Percentiles rank a stretch among this genome's conserved stretches.
Evolutionary conservation across 352 stramenopile species (phyloP).

Genomic region (Globisporangium nagaii): DNA sequence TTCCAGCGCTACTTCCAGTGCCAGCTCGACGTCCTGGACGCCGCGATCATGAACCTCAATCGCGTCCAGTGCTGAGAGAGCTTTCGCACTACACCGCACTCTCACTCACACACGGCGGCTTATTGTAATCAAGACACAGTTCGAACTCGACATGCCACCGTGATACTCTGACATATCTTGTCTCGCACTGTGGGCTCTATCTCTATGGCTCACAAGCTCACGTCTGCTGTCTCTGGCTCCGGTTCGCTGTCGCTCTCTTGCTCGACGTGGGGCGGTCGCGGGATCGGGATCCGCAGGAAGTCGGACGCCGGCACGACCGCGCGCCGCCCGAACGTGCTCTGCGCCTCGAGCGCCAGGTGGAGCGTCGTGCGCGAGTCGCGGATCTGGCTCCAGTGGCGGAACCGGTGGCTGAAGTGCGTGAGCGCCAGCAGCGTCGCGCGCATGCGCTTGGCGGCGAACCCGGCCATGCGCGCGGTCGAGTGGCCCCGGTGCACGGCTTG

Average conservation of each 20-base stretch:
- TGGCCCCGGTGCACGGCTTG: conserved; percentile 70
- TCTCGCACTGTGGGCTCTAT: no score
- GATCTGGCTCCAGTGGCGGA: conserved; percentile 53
- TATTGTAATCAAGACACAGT: no score
- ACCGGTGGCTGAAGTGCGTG: conserved; percentile 86
- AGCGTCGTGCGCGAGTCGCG: conserved; percentile 44
- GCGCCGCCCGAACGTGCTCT: conserved; percentile 54
- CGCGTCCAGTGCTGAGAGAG: conserved; percentile 7
- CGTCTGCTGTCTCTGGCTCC: background rate
- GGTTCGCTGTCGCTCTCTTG: background rate
- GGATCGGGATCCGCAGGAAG: conserved; percentile 77
- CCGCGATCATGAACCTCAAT: conserved; percentile 12
- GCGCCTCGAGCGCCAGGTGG: conserved; percentile 62
- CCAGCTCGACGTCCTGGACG: conserved; percentile 16
- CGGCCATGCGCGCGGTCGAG: conserved; percentile 75
- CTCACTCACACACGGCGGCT: no score
- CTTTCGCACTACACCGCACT: no score
- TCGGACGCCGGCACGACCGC: conserved; percentile 70
- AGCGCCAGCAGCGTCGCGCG: conserved; percentile 74
- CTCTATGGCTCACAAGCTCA: background rate
- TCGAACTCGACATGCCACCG: no score
- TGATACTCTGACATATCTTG: no score
- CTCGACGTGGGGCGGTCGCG: conserved; percentile 26
- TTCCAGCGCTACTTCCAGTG: conserved; percentile 16
- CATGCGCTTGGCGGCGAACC: conserved; percentile 64